Base-by-base conservation (phyloP, 352 stramenopile species). In the Thalassiosira mediterranea region DNA sequence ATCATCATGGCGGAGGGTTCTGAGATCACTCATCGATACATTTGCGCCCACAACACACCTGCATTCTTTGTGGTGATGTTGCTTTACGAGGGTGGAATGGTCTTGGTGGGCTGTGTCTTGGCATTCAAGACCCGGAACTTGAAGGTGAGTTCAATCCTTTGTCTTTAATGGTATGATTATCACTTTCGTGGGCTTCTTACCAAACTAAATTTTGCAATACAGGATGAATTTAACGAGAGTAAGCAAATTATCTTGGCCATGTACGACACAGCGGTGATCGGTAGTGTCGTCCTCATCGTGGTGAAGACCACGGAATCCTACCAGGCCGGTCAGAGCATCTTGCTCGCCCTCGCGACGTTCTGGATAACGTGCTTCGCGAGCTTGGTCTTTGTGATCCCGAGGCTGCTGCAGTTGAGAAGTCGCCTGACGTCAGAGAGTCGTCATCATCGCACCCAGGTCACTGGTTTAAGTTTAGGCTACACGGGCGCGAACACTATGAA, bases 231-330 rank as follows among this genome's bases (percentile, higher is more conserved):
- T 56, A 70, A 70, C 26, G 77, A 86, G 38, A 51, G 48, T 0
- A 79, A 79, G 23, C 71, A 81, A 63, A 46, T 86, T 25, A 71
- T 83, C 17, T 68, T 80, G 62, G 46, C 77, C 31, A 86, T 86
- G 72, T 86, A 82, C 49, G 73, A 86, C 32, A 80, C 76, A 48
- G 75, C 58, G 25, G 61, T 86, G 29, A 46, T 73, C 11, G 51
- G 21, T 1, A 53, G 48, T 19, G 47, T 75, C 13, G 29, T 75
- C 15, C 7, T 62, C 3, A 37, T 83, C 21, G 26, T 79, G 17
- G 23, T 19, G 19, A 51, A 48, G 29, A 40, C 61, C 8, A 37
- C 58, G 2, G 25, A 67, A 25, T 37, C 67, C 1, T 49, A 47
- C 13, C 31, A 47, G 29, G 64, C 28, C 15, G 28, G 7, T 37